phyloP scores from a whole-genome alignment of 768 basidiomycete genomes.

The Kwoniella pini region DNA sequence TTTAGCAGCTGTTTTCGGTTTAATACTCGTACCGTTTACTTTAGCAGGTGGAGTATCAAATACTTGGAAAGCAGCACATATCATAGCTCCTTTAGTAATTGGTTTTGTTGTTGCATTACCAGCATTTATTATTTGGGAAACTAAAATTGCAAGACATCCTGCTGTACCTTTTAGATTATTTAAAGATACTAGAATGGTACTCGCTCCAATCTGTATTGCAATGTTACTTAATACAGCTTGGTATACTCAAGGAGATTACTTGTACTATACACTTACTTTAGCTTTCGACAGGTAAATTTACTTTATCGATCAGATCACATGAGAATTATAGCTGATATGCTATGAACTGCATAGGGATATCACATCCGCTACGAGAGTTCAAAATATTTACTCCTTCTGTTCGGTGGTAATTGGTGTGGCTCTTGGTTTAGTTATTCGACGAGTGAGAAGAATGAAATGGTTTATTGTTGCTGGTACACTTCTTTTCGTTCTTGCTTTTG shows the following conservation, averaged over 20 bases:
- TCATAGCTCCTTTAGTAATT: slow-evolving; percentile 52
- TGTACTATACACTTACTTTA: slow-evolving; percentile 48
- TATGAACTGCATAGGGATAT: slow-evolving; percentile 21
- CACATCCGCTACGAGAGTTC: slow-evolving; percentile 44
- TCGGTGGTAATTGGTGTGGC: slow-evolving; percentile 44
- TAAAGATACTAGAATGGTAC: slow-evolving; percentile 41
- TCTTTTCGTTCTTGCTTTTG: slow-evolving; percentile 42
- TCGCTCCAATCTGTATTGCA: slow-evolving; percentile 49
- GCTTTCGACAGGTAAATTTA: slow-evolving; percentile 41
- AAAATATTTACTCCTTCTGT: slow-evolving; percentile 48
- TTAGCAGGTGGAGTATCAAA: slow-evolving; percentile 48
- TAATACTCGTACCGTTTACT: slow-evolving; percentile 54
- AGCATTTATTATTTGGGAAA: slow-evolving; percentile 48
- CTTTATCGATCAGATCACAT: background rate
- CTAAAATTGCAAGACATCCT: slow-evolving; percentile 41
- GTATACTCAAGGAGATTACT: slow-evolving; percentile 50
- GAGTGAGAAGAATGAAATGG: slow-evolving; percentile 30
- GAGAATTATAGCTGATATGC: background rate
- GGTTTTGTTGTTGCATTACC: slow-evolving; percentile 46
- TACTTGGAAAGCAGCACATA: slow-evolving; percentile 40
- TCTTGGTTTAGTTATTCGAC: slow-evolving; percentile 46
- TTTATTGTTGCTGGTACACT: slow-evolving; percentile 39
- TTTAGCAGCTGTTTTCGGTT: slow-evolving; percentile 37
- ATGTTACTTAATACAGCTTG: slow-evolving; percentile 45
- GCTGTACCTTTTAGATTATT: slow-evolving; percentile 44